Percentiles rank a stretch among this genome's conserved stretches.
Conservation (phyloP, 345 rosid genomes). For the Rubroshorea leprosula region DNA sequence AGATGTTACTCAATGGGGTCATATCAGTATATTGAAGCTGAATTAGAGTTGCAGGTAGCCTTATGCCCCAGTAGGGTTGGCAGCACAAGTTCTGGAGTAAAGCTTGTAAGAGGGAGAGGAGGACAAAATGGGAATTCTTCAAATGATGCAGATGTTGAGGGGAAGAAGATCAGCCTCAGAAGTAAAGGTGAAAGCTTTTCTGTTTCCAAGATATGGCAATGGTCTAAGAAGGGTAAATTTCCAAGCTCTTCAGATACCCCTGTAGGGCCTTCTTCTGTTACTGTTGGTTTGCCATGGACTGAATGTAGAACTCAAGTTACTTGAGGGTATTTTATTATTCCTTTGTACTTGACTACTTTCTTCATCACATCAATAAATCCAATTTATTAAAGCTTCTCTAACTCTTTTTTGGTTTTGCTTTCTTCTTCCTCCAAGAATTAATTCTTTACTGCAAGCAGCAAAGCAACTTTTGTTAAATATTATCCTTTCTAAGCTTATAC, state of each 20-base stretch:
- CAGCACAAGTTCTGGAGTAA: constrained; percentile 21
- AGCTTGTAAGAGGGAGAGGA: constrained; percentile 28
- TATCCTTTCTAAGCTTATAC: constrained; percentile 5
- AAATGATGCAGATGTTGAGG: constrained; percentile 46
- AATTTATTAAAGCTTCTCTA: constrained; percentile 15
- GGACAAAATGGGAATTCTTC: constrained; percentile 38
- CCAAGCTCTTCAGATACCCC: constrained; percentile 36
- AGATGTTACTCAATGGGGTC: constrained; percentile 57
- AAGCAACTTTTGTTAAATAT: constrained; percentile 3
- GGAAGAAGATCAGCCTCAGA: constrained; percentile 65
- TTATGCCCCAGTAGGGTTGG: constrained; percentile 31
- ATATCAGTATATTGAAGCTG: constrained; percentile 67
- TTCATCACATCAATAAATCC: constrained; percentile 20
- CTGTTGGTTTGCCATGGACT: constrained; percentile 31
- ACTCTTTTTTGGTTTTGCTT: constrained; percentile 12
- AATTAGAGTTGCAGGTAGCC: constrained; percentile 57
- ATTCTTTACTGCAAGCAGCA: constrained; percentile 12
- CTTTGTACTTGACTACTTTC: constrained; percentile 16
- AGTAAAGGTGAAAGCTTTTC: constrained; percentile 94
- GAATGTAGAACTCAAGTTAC: constrained; percentile 31
- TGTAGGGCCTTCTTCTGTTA: constrained; percentile 24
- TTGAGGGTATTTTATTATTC: constrained; percentile 33
- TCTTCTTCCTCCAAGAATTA: constrained; percentile 16
- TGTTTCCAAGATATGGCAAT: constrained; percentile 88
- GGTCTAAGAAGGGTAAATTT: constrained; percentile 69